Evolutionary conservation across 441 rosid genomes (phyloP), one percentile per base, ranked within the genome.

Genomic region (Pelargonium australe): DNA sequence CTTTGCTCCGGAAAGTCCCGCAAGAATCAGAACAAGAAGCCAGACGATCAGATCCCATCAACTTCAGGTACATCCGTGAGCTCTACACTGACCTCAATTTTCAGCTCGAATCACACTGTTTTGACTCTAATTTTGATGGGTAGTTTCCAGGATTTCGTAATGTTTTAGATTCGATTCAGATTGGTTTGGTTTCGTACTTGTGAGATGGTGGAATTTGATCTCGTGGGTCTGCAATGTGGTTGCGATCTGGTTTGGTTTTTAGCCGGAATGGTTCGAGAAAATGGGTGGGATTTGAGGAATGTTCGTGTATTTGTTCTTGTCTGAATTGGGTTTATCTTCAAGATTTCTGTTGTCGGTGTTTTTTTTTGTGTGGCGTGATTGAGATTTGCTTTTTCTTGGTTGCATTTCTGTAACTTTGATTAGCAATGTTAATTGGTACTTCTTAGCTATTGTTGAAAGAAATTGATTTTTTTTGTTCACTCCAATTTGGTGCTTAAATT

Each of bases 1-100:
- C 89, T 92, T 10, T 92, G 96, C 71, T 89, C 90, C 64, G 91
- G 95, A 12, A 77, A 76, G 57, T 83, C 88, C 17, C 76, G 66
- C n/a, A 82, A 69, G 58, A 83, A 80, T 72, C 80, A 72, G 62
- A 89, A 86, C 64, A 53, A 53, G 58, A 53, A 53, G 58, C 72
- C 70, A 7, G 44, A 74, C 78, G 77, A 85, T 77, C 84, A 76
- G 69, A 72, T 73, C 77, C 75, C 73, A 28, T 67, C 92, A 71
- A 64, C 75, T 78, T 77, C 89, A 80, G 94, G 91, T 85, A 72
- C 45, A 1, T 62, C 8, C 28, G 47, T 31, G 37, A 31, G 3
- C 37, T 31, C 37, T 65, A 3, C 40, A 13, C 9, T 7, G n/a
- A 19, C 14, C 62, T 28, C 34, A 43, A 55, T 9, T 19, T 61